Base-by-base conservation (phyloP, 805 yeast species). In the Spathaspora gorwiae region DNA sequence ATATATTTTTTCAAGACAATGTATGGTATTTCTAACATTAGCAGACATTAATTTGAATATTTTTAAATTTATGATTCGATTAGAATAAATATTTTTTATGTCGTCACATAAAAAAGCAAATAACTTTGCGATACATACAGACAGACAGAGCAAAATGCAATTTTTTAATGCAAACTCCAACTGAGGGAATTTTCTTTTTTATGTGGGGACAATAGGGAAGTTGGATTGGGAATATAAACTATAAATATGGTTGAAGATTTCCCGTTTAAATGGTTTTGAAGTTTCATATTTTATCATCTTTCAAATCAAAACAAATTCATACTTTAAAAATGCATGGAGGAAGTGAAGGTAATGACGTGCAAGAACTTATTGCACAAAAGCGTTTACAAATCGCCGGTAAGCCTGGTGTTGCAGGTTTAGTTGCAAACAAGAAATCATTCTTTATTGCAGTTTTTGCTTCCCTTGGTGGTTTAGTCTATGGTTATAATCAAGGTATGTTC, bases 401-500 rank as follows among this genome's bases (percentile, higher is more conserved):
- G 30, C 26, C 41, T 12, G 45, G 45, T 41, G 24, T 45, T 19
- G 41, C 40, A 11, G 45, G 42, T 32, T 38, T 45, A 31, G 24
- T 45, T 35, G 39, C 35, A 24, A 51, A 59, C 41, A 39, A 42
- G 26, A 47, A 47, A 26, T 58, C 57, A 61, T 53, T 72, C 13
- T 55, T 78, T 39, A 77, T 83, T 51, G 85, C 88, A 30, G 47
- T 53, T 34, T 53, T 60, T 31, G 62, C 64, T 7, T 50, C 61
- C 26, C 84, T 84, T 50, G 89, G 88, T 68, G 90, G 89, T 40
- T 83, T 79, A 59, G 82, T 83, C 35, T 84, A 81, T 57, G 89
- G 89, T 49, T 83, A 83, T 76, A 88, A 83, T 68, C 83, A 87
- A 43, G 89, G 88, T 68, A 82, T 87, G 53, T 81, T 82, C 51